Conservation (phyloP, 331 rosid genomes). For the Dryas integrifolia region DNA sequence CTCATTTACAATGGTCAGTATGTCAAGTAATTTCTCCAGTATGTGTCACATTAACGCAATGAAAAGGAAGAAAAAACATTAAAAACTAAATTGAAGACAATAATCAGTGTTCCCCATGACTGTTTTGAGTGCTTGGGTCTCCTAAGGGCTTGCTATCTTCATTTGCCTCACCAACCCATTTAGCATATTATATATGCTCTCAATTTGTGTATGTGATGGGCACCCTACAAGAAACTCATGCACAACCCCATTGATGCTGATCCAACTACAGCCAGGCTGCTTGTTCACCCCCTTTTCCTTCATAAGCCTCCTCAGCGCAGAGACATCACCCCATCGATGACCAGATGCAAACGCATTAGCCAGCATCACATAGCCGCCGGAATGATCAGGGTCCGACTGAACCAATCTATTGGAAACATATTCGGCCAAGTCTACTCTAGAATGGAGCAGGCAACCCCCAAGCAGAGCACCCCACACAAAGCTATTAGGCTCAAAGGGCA, state of each 20-base stretch:
- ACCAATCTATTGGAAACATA: conserved; percentile 52
- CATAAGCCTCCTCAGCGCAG: conserved; percentile 45
- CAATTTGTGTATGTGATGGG: conserved; percentile 41
- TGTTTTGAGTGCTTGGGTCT: not conserved
- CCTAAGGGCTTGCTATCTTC: conserved; percentile 31
- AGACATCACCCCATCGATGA: conserved; percentile 45
- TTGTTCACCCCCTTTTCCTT: conserved; percentile 52
- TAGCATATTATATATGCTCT: conserved; percentile 36
- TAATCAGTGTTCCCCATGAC: not conserved
- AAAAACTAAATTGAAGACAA: no score
- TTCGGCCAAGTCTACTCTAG: conserved; percentile 45
- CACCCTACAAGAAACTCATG: conserved; percentile 54
- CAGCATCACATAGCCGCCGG: conserved; percentile 58
- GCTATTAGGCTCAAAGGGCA: conserved; percentile 56
- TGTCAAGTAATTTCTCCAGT: no score
- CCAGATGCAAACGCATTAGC: conserved; percentile 58
- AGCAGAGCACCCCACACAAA: conserved; percentile 68
- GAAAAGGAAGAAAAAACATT: no score
- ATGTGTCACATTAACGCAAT: no score
- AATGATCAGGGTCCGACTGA: conserved; percentile 42
- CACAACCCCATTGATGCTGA: conserved; percentile 48
- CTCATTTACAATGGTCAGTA: no score
- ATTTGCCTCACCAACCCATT: conserved; percentile 47
- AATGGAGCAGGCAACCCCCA: conserved; percentile 57
- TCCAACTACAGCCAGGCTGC: conserved; percentile 68